These are phyloP conservation scores for Ascodesmis nigricans DNA, from an alignment of 495 filamentous ascomycete genomes.

Conservation along the genomic window DNA sequence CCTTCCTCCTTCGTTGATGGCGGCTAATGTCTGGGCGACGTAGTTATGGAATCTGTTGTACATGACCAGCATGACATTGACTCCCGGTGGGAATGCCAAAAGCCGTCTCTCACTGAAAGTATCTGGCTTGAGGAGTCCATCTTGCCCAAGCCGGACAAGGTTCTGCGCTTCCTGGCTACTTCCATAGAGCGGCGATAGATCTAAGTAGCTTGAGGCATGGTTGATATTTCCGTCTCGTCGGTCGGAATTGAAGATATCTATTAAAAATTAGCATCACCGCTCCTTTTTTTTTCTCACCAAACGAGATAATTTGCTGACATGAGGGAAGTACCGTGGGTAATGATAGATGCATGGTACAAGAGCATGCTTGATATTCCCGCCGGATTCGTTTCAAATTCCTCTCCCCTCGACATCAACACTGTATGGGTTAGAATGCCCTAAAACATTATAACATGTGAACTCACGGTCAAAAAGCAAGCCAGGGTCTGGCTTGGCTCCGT, in stretches of 20 bases:
- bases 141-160: slow-evolving; percentile 25
- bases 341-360: slow-evolving; percentile 71
- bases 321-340: slow-evolving; percentile 40
- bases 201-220: slow-evolving; percentile 34
- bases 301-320: slow-evolving; percentile 24
- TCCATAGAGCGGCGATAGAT: slow-evolving; percentile 34
- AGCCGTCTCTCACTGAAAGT: slow-evolving; percentile 30
- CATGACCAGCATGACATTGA: slow-evolving; percentile 26
- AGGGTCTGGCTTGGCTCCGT: slow-evolving; percentile 37
- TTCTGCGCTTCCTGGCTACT: slow-evolving; percentile 28
- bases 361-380: slow-evolving; percentile 66
- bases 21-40: slow-evolving; percentile 19
- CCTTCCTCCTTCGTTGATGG: slow-evolving; percentile 26
- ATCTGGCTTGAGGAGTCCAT: slow-evolving; percentile 33
- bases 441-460: not conserved
- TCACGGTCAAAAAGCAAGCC: slow-evolving; percentile 46
- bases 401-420: slow-evolving; percentile 36
- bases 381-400: slow-evolving; percentile 37
- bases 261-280: slow-evolving; percentile 30
- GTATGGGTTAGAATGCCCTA: not conserved
- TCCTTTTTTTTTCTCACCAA: too few relatives aligned
- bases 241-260: slow-evolving; percentile 31
- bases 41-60: slow-evolving; percentile 28
- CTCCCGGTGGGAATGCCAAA: slow-evolving; percentile 29
- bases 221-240: slow-evolving; percentile 25